A percentile compares a stretch with the other conserved stretches of the same genome.
Evolutionary conservation across 1,284 basidiomycete genomes (phyloP).

Genomic region (Moesziomyces sp.): DNA sequence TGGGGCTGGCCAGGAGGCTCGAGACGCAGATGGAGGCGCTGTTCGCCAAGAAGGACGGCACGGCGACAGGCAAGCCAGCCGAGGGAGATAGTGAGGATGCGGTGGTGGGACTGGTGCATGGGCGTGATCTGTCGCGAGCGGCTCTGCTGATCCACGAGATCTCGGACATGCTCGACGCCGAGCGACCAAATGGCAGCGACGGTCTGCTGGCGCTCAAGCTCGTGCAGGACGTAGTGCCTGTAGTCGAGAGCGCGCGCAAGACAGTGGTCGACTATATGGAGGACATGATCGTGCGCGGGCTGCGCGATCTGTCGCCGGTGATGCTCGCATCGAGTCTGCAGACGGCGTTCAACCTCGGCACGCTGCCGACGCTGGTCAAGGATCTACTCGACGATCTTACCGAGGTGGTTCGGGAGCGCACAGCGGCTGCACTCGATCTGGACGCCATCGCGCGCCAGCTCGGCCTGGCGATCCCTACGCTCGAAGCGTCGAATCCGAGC

Average conservation of each 20-base stretch:
- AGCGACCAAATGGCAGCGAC: constrained; percentile 49
- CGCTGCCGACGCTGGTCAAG: constrained; percentile 83
- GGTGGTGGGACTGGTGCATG: constrained; percentile 39
- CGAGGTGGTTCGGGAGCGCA: constrained; percentile 81
- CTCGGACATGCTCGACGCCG: constrained; percentile 7
- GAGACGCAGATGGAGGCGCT: constrained; percentile 50
- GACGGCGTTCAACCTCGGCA: constrained; percentile 89
- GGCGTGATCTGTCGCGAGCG: constrained; percentile 47
- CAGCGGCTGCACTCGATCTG: constrained; percentile 84
- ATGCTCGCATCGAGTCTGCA: constrained; percentile 89
- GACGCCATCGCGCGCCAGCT: constrained; percentile 85
- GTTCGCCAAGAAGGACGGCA: constrained; percentile 11
- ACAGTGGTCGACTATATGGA: constrained; percentile 58
- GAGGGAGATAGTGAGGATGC: constrained; percentile 30
- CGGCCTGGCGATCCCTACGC: constrained; percentile 54
- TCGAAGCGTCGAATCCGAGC: constrained; percentile 1
- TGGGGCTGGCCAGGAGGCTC: constrained; percentile 38
- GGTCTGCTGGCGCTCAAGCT: constrained; percentile 34
- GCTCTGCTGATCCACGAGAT: constrained; percentile 48
- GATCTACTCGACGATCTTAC: constrained; percentile 83
- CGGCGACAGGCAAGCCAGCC: background rate
- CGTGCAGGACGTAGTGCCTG: constrained; percentile 33
- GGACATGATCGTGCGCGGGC: constrained; percentile 57
- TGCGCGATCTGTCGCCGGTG: constrained; percentile 66
- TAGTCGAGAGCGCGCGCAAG: constrained; percentile 37